Conservation (phyloP, 805 yeast genomes). For the Saturnispora sanitii region DNA sequence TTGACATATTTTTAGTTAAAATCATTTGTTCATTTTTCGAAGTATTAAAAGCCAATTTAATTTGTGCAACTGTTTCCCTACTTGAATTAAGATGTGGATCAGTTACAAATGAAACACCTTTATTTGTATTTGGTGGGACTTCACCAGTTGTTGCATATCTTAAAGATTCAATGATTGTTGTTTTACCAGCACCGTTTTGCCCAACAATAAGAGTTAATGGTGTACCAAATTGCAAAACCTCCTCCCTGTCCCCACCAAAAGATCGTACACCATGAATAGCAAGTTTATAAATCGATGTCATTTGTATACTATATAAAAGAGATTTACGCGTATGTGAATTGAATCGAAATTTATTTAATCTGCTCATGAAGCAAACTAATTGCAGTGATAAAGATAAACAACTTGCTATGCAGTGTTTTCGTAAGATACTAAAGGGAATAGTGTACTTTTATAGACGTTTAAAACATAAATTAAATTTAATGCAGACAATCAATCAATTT, state of each 20-base stretch:
- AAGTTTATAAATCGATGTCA: conserved; percentile 44
- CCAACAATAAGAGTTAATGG: conserved; percentile 95
- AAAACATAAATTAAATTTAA: too few species aligned
- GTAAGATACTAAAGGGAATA: too few species aligned
- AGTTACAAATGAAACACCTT: conserved; percentile 83
- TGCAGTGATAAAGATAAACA: too few species aligned
- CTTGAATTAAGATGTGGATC: conserved; percentile 80
- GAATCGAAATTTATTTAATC: too few species aligned
- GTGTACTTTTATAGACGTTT: too few species aligned
- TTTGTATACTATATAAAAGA: conserved; percentile 5
- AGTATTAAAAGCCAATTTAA: conserved; percentile 74
- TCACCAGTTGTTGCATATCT: conserved; percentile 93
- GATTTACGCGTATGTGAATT: not conserved
- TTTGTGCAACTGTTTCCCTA: conserved; percentile 77
- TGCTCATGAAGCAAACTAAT: not conserved
- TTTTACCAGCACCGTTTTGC: conserved; percentile 92
- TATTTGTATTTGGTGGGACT: conserved; percentile 89
- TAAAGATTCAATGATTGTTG: conserved; percentile 90
- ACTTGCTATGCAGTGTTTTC: too few species aligned
- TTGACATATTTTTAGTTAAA: conserved; percentile 75
- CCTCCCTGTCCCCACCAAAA: conserved; percentile 75
- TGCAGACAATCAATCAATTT: too few species aligned
- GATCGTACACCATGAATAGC: conserved; percentile 86
- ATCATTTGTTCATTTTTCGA: conserved; percentile 72
- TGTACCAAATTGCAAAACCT: conserved; percentile 78